Base-by-base conservation (phyloP, 306 rosid genomes). In the Castanea crenata region DNA sequence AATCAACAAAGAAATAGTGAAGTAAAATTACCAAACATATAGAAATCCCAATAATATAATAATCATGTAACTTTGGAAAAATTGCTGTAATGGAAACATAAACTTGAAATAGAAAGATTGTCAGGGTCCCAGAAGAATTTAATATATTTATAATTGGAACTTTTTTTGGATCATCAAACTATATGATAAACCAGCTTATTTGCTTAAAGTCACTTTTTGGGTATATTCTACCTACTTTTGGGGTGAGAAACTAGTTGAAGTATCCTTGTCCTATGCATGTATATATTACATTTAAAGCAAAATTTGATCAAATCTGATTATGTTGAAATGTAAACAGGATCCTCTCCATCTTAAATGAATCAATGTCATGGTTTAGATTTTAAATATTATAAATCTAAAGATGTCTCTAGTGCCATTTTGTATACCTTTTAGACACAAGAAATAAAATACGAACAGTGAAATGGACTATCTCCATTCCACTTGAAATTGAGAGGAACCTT, bases 31-130 rank as follows among this genome's bases (percentile, higher is more conserved):
- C 62, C 10, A 23, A 78, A 73, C 51, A 63, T 10, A 6, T 32
- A 59, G 27, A 86, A 54, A 41, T 23, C 57, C 67, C 51, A 65
- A 21, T 52, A 74, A 32, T 74, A 44, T n/a, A 71, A 78, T 64
- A 73, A 54, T 65, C 13, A 6, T 6, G 18, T 46, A 32, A 7
- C 9, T 1, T 34, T 5, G 55, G 69, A 34, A 35, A 55, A 32
- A 55, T 29, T 77, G 70, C 34, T 44, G 34, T 6, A 65, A 2
- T 38, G 46, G 72, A 49, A 55, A 46, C 55, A 49, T 46, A 69
- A 38, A 69, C 46, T 35, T 75, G 18, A 16, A 18, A 18, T 12
- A 63, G 31, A 38, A 38, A 38, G 46, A 38, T 38, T 7, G 11
- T 38, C 46, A 38, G 11, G 0, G 7, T 38, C 46, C 46, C 0